A percentile compares a stretch with the other conserved stretches of the same genome.
These are phyloP conservation scores for Cyberlindnera xylosilytica DNA, from an alignment of 805 yeast genomes.

Conservation along the genomic window DNA sequence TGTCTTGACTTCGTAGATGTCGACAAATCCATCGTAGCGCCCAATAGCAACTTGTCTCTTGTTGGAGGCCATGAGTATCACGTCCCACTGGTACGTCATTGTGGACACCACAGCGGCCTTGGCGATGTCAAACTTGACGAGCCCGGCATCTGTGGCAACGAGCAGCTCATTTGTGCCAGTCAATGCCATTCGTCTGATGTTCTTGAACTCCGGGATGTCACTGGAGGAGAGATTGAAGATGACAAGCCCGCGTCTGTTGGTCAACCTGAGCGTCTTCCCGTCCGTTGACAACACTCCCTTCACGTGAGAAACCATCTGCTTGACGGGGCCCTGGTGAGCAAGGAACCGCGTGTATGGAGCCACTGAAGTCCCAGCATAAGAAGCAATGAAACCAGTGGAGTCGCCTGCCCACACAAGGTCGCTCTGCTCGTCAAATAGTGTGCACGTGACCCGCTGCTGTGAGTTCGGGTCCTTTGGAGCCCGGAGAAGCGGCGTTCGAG, in stretches of 20 bases:
- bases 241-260: constrained; percentile 55
- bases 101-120: constrained; percentile 35
- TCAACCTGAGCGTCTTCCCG: constrained; percentile 46
- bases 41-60: constrained; percentile 58
- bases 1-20: constrained; percentile 57
- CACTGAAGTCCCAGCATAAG: constrained; percentile 44
- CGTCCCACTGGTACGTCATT: constrained; percentile 41
- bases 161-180: constrained; percentile 41
- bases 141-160: constrained; percentile 41
- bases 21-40: constrained; percentile 55
- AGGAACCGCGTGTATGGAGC: constrained; percentile 55
- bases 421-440: constrained; percentile 64
- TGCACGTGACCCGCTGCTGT: constrained; percentile 18
- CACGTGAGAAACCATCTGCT: constrained; percentile 50
- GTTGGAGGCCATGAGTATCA: constrained; percentile 47
- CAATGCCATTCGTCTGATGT: constrained; percentile 30
- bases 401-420: constrained; percentile 89
- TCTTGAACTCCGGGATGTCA: constrained; percentile 31
- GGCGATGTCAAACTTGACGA: constrained; percentile 41
- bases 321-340: constrained; percentile 48
- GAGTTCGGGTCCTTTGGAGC: constrained; percentile 19
- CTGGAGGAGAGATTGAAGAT: constrained; percentile 31
- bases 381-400: constrained; percentile 40
- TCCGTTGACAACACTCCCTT: constrained; percentile 60
- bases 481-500: constrained; percentile 23